phyloP scores from a whole-genome alignment of 306 rosid species.

The Sicyos edulis region DNA sequence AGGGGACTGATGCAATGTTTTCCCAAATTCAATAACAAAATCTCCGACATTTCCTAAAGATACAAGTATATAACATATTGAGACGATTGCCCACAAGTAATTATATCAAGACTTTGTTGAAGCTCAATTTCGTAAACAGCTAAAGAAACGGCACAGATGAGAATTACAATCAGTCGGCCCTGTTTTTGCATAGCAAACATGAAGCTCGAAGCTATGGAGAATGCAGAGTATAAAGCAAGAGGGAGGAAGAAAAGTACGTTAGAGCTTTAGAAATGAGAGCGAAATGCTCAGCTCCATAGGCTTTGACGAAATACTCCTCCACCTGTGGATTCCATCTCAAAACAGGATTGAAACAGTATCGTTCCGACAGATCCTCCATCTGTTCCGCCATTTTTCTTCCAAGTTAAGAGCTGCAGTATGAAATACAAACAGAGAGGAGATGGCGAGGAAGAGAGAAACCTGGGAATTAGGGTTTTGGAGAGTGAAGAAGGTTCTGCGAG shows the following conservation, averaged over 20 bases:
- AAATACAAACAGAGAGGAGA: background rate
- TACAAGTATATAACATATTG: no score
- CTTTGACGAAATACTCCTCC: conserved; percentile 54
- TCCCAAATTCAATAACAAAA: background rate
- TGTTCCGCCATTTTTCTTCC: conserved; percentile 4
- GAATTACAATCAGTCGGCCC: background rate
- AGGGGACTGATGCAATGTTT: background rate
- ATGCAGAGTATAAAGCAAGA: background rate
- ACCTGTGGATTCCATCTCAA: conserved; percentile 63
- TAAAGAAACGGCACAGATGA: background rate
- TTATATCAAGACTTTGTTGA: background rate
- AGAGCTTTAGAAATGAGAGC: conserved; percentile 72
- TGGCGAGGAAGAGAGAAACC: background rate
- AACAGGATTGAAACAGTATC: conserved; percentile 54
- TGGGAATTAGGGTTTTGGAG: conserved; percentile 20
- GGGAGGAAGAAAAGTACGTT: conserved; percentile 32
- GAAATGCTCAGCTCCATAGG: conserved; percentile 66
- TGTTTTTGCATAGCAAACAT: background rate
- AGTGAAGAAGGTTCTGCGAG: conserved; percentile 26
- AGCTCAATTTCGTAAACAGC: background rate
- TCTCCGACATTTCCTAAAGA: background rate
- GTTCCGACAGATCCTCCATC: conserved; percentile 45
- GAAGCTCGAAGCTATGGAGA: background rate
- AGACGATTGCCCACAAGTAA: background rate
- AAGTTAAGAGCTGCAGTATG: background rate